Evolutionary conservation across 768 basidiomycete genomes (phyloP).

Genomic region (Mycena polygramma): DNA sequence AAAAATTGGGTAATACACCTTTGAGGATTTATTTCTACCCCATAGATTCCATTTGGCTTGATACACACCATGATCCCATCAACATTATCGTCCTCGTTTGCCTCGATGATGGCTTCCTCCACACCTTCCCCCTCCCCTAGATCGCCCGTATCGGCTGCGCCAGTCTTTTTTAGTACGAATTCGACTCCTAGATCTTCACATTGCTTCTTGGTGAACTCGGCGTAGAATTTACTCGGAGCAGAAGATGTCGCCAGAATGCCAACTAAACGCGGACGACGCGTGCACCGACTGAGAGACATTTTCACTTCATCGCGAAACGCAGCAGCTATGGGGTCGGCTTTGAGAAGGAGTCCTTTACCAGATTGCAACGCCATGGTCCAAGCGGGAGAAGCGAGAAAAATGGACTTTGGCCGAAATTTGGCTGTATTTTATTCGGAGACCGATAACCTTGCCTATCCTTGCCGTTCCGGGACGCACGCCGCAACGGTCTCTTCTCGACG

Average conservation of each 20-base stretch:
- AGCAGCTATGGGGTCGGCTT: slow-evolving; percentile 81
- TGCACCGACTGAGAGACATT: slow-evolving; percentile 50
- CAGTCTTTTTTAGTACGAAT: slow-evolving; percentile 84
- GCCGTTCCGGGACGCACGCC: not conserved
- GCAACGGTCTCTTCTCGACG: not conserved
- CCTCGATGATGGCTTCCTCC: slow-evolving; percentile 96
- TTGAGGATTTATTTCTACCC: slow-evolving; percentile 10
- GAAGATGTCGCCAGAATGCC: slow-evolving; percentile 92
- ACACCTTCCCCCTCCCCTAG: slow-evolving; percentile 88
- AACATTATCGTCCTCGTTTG: slow-evolving; percentile 87
- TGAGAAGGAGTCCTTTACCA: slow-evolving; percentile 83
- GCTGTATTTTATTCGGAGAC: not conserved
- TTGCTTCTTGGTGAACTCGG: slow-evolving; percentile 92
- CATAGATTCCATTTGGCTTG: not conserved
- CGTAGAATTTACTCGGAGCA: slow-evolving; percentile 84
- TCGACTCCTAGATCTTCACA: slow-evolving; percentile 91
- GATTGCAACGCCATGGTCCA: slow-evolving; percentile 24
- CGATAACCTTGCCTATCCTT: not conserved
- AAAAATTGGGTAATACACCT: slow-evolving; percentile 98
- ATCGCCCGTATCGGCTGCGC: slow-evolving; percentile 68
- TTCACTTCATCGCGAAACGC: slow-evolving; percentile 81
- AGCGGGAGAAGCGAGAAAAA: slow-evolving; percentile 23
- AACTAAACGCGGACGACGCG: slow-evolving; percentile 78
- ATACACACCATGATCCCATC: slow-evolving; percentile 93
- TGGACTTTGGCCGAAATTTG: not conserved